Evolutionary conservation across 345 rosid species (phyloP), one percentile per base, ranked within the genome.

Genomic region (Triadica sebifera): DNA sequence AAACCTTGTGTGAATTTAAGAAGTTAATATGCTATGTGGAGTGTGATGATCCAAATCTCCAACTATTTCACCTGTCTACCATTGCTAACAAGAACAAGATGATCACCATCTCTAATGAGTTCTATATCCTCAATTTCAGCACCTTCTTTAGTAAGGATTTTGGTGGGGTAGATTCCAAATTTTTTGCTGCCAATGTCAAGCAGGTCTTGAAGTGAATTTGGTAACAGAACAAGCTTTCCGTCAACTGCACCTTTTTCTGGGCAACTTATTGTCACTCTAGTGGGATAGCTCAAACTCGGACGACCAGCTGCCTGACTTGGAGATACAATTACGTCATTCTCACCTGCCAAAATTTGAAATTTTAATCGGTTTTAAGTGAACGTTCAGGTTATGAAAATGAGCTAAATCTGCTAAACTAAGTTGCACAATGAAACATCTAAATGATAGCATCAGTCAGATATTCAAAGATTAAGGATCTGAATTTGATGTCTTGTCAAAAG

Each of bases 31-130:
- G 53, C 8, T 12, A 47, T n/a, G 25, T 34, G 62, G 67, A 37
- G 24, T 25, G 34, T 41, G 34, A 69, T 49, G 12, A 53, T 55
- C 77, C 12, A 5, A 65, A 15, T 45, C 58, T 71, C 46, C 66
- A 71, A 67, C 22, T 29, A 19, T 72, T 24, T 43, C 43, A 25
- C 34, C 34, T 29, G 34, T 29, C 34, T 29, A 29, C 34, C 34
- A 29, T 57, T 78, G 56, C 85, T 83, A 24, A 79, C 81, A 66
- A 94, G 81, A 75, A 88, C 13, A 52, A 94, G 89, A 80, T 83
- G 82, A 79, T 94, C 97, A 6, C 93, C 97, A 76, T 92, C 98
- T 83, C 98, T 85, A 24, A 92, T 64, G 50, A 89, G 79, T 20
- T 86, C 86, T 39, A 94, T 80, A 46, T 89, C 91, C 39, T 94